Percentiles rank a stretch among this genome's conserved stretches.
Conservation (phyloP, 1,284 basidiomycete genomes). For the Cryptococcus floricola region DNA sequence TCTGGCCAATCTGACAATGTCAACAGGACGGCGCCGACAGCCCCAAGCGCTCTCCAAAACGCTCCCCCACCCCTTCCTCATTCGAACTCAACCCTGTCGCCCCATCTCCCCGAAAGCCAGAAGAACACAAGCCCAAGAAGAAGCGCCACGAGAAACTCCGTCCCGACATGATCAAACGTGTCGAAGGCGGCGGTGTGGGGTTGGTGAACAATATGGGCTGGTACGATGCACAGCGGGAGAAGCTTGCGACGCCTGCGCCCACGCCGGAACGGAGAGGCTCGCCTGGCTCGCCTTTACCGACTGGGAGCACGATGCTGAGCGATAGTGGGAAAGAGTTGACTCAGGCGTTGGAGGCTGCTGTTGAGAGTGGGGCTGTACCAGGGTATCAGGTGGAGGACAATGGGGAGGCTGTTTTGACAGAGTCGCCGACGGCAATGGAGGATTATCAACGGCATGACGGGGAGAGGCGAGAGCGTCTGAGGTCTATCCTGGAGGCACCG, state of each 20-base stretch:
- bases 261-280: constrained; percentile 7
- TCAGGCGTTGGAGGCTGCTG: constrained; percentile 9
- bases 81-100: constrained; percentile 18
- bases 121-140: constrained; percentile 22
- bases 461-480: too few species aligned
- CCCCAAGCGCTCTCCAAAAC: constrained; percentile 6
- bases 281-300: constrained; percentile 4
- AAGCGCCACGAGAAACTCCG: constrained; percentile 52
- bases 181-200: constrained; percentile 69
- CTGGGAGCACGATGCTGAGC: neutral
- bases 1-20: neutral
- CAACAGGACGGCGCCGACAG: constrained; percentile 6
- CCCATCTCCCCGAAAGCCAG: constrained; percentile 6
- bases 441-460: too few species aligned
- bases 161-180: constrained; percentile 78
- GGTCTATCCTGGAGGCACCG: too few species aligned
- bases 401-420: constrained; percentile 2
- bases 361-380: constrained; percentile 6
- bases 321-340: constrained; percentile 6
- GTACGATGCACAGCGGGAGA: constrained; percentile 33
- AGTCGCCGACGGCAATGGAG: constrained; percentile 9
- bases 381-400: neutral
- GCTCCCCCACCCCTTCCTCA: constrained; percentile 19
- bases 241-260: constrained; percentile 14
- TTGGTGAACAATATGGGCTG: constrained; percentile 73